A percentile compares a stretch with the other conserved stretches of the same genome.
Evolutionary conservation across 192 early-diverging fungal species (phyloP).

Genomic region (Mortierella hygrophila): DNA sequence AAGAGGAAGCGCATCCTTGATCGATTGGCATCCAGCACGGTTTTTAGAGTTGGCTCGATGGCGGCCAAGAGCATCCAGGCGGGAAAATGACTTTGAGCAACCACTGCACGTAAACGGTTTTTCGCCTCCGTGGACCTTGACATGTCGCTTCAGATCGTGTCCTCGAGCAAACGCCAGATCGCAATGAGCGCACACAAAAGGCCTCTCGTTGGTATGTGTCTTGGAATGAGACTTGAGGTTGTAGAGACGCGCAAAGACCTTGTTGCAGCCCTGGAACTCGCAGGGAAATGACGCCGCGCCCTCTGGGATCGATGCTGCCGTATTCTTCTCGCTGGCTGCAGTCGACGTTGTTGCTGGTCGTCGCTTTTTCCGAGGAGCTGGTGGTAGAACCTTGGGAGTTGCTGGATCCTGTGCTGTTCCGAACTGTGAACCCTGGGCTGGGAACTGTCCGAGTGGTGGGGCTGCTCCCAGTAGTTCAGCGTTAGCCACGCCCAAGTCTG

Average conservation of each 20-base stretch:
- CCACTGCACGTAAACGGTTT: conserved; percentile 77
- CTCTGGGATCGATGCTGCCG: conserved; percentile 58
- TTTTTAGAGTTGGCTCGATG: conserved; percentile 65
- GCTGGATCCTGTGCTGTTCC: conserved; percentile 26
- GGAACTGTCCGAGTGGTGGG: conserved; percentile 36
- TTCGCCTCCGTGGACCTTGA: conserved; percentile 77
- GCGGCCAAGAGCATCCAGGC: conserved; percentile 80
- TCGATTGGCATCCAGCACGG: conserved; percentile 30
- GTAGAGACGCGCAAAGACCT: conserved; percentile 79
- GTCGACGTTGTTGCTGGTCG: background rate
- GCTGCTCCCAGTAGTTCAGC: conserved; percentile 2
- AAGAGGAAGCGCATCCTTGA: background rate
- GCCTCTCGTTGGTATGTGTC: conserved; percentile 80
- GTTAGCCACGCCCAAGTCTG: conserved; percentile 1
- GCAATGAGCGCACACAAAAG: conserved; percentile 79
- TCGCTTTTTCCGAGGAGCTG: conserved; percentile 23
- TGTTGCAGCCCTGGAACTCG: conserved; percentile 64
- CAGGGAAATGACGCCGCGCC: conserved; percentile 38
- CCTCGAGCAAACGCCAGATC: conserved; percentile 82
- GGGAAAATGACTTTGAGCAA: conserved; percentile 79
- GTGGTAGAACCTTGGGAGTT: background rate
- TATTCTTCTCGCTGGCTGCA: conserved; percentile 22
- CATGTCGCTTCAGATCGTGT: conserved; percentile 89
- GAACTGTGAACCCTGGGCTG: conserved; percentile 48
- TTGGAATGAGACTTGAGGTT: conserved; percentile 81